phyloP scores from a whole-genome alignment of 768 basidiomycete genomes.

The Hygrocybe coccinea region DNA sequence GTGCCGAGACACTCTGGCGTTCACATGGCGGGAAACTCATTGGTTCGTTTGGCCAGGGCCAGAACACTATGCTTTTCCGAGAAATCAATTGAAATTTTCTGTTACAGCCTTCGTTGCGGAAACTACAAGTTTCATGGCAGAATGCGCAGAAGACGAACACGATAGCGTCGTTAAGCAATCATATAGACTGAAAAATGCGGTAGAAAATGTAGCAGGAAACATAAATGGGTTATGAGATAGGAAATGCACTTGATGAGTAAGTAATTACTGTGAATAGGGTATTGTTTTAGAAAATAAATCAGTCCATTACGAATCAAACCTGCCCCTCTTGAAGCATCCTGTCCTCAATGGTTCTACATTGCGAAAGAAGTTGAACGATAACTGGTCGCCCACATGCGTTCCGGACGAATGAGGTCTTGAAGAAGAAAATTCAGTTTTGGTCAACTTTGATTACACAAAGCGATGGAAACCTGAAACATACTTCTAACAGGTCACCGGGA shows the following conservation, averaged over 20 bases:
- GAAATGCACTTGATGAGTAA: background rate
- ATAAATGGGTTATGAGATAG: conserved; percentile 40
- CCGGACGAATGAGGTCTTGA: conserved; percentile 63
- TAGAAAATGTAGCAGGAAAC: conserved; percentile 68
- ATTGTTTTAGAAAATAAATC: background rate
- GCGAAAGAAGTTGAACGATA: conserved; percentile 60
- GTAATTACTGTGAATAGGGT: background rate
- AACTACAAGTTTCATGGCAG: conserved; percentile 80
- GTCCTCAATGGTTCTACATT: conserved; percentile 61
- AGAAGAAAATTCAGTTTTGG: conserved; percentile 9
- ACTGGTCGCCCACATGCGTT: conserved; percentile 65
- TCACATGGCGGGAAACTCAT: conserved; percentile 68
- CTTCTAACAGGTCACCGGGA: conserved; percentile 54
- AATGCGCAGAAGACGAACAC: conserved; percentile 85
- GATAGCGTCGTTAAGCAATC: conserved; percentile 72
- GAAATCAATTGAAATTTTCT: background rate
- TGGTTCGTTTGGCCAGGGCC: too few species aligned
- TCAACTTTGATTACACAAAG: background rate
- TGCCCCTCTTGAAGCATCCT: conserved; percentile 34
- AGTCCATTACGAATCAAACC: conserved; percentile 10
- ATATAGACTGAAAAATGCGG: conserved; percentile 60
- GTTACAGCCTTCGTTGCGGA: conserved; percentile 68
- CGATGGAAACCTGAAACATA: conserved; percentile 29
- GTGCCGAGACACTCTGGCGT: conserved; percentile 71
- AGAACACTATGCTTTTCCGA: too few species aligned